Percentiles rank a stretch among this genome's conserved stretches.
Evolutionary conservation across 495 filamentous ascomycete genomes (phyloP).

Genomic region (Neurospora sublineolata): DNA sequence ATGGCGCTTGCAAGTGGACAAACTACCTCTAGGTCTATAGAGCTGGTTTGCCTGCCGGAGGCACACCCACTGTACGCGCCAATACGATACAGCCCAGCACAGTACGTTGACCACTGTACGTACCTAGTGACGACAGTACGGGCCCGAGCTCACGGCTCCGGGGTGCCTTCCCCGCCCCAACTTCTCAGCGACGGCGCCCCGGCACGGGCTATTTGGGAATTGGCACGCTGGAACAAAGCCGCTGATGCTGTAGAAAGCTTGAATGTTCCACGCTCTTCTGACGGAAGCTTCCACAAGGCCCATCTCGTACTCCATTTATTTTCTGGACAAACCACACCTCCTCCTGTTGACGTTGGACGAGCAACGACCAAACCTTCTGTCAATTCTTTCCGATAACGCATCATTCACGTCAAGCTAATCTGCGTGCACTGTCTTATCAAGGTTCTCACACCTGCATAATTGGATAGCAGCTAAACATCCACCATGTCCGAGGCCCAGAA

Average conservation of each 20-base stretch:
- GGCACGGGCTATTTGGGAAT: not conserved
- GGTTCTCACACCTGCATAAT: not conserved
- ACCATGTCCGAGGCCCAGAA: conserved; percentile 60
- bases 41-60: not conserved
- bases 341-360: not conserved
- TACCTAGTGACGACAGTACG: not conserved
- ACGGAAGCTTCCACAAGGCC: not conserved
- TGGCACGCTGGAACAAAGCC: not conserved
- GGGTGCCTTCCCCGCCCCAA: not conserved
- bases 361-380: not conserved
- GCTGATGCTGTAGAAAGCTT: not conserved
- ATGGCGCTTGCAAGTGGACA: not conserved
- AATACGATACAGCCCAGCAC: not conserved
- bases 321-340: not conserved
- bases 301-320: not conserved
- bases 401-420: not conserved
- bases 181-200: not conserved
- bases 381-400: not conserved
- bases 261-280: not conserved
- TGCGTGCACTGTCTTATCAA: not conserved
- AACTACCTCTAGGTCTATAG: not conserved
- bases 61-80: not conserved
- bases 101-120: not conserved
- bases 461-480: not conserved
- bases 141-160: not conserved